Evolutionary conservation across 1,284 basidiomycete species (phyloP), one percentile per base, ranked within the genome.

Genomic region (Melampsora americana): DNA sequence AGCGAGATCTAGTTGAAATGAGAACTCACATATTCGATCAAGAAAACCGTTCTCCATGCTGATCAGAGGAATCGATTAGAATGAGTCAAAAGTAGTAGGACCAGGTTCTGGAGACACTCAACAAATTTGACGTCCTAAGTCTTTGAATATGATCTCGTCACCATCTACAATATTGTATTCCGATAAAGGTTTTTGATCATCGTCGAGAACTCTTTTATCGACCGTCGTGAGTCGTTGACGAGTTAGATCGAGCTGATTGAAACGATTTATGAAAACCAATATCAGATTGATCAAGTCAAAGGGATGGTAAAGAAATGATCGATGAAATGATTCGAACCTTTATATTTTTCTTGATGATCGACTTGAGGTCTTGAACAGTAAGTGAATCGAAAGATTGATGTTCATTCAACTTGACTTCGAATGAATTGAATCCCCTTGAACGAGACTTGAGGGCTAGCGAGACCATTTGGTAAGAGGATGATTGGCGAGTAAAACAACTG

Each of bases 51-150:
- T 32, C 62, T 77, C 76, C 76, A 77, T 61, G 76, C 76, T 76
- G 28, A 12, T 42, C 56, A 35, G 12, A 12, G 26, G n/a, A 64
- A 62, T 60, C 28, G 30, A 76, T 50, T 16, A 9, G 48, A 66
- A 56, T 12, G 6, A 0, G 32, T 16, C 11, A 11, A 35, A 35
- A 44, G 12, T 2, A 0, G 18, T 1, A 12, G 18, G 39, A 23
- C 56, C 69, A 35, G 77, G 42, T 28, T 30, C 28, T 39, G 9
- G 20, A 20, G 1, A 14, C 26, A 46, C 53, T 80, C 48, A 44
- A 80, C 88, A 87, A 68, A 95, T 85, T 83, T 97, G 95, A 20
- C 89, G 87, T 0, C 94, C 94, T 50, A 96, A 84, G 83, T 97
- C 94, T 83, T 95, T 95, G 79, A 94, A 86, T 32, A 87, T 82